Conservation (phyloP, 1,284 basidiomycete genomes). For the Hortiboletus rubellus region DNA sequence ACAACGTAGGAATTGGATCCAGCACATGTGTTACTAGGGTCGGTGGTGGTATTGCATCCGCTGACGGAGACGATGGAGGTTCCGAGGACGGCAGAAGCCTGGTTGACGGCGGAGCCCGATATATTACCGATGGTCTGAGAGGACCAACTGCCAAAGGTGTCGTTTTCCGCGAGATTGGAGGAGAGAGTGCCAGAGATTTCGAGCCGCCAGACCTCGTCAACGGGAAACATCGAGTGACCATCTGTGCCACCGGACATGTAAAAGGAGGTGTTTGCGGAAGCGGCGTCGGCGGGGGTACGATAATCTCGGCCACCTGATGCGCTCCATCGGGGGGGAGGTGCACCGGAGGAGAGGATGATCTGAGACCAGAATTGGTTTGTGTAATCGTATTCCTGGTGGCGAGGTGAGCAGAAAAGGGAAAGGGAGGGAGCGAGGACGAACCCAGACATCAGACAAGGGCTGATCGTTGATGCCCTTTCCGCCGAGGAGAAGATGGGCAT, state of each 20-base stretch:
- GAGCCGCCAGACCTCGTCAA: slow-evolving; percentile 69
- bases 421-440: slow-evolving; percentile 33
- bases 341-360: slow-evolving; percentile 49
- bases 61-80: slow-evolving; percentile 55
- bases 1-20: slow-evolving; percentile 56
- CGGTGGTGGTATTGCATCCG: slow-evolving; percentile 55
- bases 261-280: slow-evolving; percentile 61
- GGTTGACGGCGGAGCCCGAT: slow-evolving; percentile 41
- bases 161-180: slow-evolving; percentile 54
- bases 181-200: slow-evolving; percentile 67
- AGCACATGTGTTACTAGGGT: slow-evolving; percentile 51
- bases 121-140: slow-evolving; percentile 41
- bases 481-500: slow-evolving; percentile 69
- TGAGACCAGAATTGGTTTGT: slow-evolving; percentile 70
- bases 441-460: slow-evolving; percentile 70
- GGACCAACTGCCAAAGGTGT: slow-evolving; percentile 59
- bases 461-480: slow-evolving; percentile 54
- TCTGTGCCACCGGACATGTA: slow-evolving; percentile 68
- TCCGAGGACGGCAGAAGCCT: slow-evolving; percentile 57
- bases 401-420: slow-evolving; percentile 15
- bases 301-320: slow-evolving; percentile 71
- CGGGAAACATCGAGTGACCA: slow-evolving; percentile 42
- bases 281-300: slow-evolving; percentile 44
- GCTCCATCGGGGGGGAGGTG: slow-evolving; percentile 63
- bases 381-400: slow-evolving; percentile 68